phyloP scores from a whole-genome alignment of 768 basidiomycete species.

The Termitomyces titanicus region DNA sequence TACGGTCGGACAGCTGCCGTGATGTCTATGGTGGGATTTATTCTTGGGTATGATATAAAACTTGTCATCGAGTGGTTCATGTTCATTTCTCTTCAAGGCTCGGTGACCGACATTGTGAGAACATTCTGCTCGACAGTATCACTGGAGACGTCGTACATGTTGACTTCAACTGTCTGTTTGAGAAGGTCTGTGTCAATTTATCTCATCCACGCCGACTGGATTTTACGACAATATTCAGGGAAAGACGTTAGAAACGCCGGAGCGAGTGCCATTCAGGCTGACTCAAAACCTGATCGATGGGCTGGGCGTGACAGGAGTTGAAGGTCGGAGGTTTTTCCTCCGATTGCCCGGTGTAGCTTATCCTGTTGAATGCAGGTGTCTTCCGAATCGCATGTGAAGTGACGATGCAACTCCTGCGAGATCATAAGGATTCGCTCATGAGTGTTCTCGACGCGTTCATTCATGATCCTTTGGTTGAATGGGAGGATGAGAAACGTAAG shows the following conservation, averaged over 20 bases:
- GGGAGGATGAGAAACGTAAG: constrained; percentile 80
- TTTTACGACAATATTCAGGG: constrained; percentile 36
- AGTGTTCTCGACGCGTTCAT: constrained; percentile 95
- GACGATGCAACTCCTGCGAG: constrained; percentile 79
- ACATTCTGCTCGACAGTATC: constrained; percentile 86
- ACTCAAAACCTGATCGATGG: constrained; percentile 93
- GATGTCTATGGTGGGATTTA: constrained; percentile 98
- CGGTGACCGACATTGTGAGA: constrained; percentile 97
- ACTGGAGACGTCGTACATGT: constrained; percentile 94
- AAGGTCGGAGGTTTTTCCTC: constrained; percentile 49
- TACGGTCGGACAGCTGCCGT: constrained; percentile 92
- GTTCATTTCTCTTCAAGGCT: constrained; percentile 46
- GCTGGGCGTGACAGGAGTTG: constrained; percentile 88
- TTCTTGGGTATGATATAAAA: constrained; percentile 68
- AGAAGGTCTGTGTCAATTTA: constrained; percentile 56
- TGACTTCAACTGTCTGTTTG: constrained; percentile 97
- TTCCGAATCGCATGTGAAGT: constrained; percentile 92
- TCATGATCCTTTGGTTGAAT: constrained; percentile 95
- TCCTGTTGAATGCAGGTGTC: constrained; percentile 48
- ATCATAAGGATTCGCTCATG: constrained; percentile 92
- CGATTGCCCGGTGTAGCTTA: neutral
- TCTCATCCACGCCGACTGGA: neutral
- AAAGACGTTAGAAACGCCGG: constrained; percentile 81
- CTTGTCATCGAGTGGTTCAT: neutral
- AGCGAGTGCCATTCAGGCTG: constrained; percentile 90